phyloP scores from a whole-genome alignment of 768 basidiomycete species.

The Crepidotus variabilis region DNA sequence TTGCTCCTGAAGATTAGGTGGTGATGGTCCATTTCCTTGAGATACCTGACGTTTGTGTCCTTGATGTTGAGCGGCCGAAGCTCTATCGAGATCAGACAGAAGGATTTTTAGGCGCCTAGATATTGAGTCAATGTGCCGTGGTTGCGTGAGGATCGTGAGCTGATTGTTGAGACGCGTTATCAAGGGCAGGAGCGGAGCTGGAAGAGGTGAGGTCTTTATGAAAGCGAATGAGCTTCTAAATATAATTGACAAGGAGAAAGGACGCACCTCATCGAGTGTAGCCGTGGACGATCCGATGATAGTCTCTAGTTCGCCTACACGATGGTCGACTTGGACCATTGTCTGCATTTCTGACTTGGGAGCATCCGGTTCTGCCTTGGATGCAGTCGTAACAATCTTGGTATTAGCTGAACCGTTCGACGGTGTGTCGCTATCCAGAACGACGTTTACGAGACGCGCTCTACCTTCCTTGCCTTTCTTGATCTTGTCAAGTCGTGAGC shows the following conservation, averaged over 20 bases:
- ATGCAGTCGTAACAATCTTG: slow-evolving; percentile 5
- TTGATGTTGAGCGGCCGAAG: slow-evolving; percentile 50
- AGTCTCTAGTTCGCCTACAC: slow-evolving; percentile 81
- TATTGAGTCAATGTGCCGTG: slow-evolving; percentile 93
- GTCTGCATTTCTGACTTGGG: slow-evolving; percentile 39
- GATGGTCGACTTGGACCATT: slow-evolving; percentile 74
- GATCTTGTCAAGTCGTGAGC: slow-evolving; percentile 65
- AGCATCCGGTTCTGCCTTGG: slow-evolving; percentile 13
- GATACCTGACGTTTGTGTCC: slow-evolving; percentile 40
- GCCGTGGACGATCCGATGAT: slow-evolving; percentile 79
- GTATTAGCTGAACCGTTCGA: slow-evolving; percentile 9
- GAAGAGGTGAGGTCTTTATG: slow-evolving; percentile 61
- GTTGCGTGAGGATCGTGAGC: slow-evolving; percentile 86
- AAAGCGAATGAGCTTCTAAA: neutral
- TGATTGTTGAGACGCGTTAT: slow-evolving; percentile 82
- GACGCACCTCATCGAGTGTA: slow-evolving; percentile 75
- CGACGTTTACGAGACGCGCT: slow-evolving; percentile 56
- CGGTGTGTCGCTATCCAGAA: slow-evolving; percentile 35
- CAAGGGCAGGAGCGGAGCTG: slow-evolving; percentile 78
- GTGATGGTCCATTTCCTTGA: slow-evolving; percentile 29
- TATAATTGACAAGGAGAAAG: neutral
- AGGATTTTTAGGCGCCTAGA: slow-evolving; percentile 91
- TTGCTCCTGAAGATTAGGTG: slow-evolving; percentile 44
- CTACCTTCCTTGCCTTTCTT: slow-evolving; percentile 63
- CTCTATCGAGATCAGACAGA: slow-evolving; percentile 87